Evolutionary conservation across 2,329 filamentous ascomycete genomes (phyloP).

Genomic region (Trichoderma brevicompactum): DNA sequence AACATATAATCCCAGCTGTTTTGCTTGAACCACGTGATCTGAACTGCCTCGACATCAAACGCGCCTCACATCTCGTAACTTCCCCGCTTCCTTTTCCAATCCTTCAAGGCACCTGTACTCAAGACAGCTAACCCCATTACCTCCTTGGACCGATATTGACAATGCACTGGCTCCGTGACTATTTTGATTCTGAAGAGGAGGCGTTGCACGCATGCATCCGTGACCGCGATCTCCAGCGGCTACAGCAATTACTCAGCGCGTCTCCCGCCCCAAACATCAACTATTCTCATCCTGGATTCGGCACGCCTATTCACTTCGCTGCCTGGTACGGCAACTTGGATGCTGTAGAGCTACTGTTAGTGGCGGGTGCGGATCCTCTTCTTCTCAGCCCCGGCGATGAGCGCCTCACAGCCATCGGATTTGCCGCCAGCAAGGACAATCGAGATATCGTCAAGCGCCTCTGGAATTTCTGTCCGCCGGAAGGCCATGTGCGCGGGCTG

Average conservation of each 20-base stretch:
- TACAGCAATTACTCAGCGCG: not conserved
- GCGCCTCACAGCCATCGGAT: not conserved
- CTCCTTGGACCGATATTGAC: not conserved
- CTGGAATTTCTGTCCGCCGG: not conserved
- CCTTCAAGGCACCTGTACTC: not conserved
- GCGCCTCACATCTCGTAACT: not conserved
- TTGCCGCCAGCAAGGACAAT: slow-evolving; percentile 11
- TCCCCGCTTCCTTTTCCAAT: not conserved
- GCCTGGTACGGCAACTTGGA: slow-evolving; percentile 24
- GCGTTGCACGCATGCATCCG: slow-evolving; percentile 29
- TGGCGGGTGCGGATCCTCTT: slow-evolving; percentile 28
- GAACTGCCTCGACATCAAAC: not conserved
- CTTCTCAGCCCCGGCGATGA: not conserved
- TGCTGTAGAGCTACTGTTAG: slow-evolving; percentile 29
- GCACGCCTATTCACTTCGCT: slow-evolving; percentile 31
- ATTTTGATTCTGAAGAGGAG: slow-evolving; percentile 3
- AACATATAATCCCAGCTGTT: not conserved
- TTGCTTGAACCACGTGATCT: not conserved
- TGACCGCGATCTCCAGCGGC: slow-evolving; percentile 15
- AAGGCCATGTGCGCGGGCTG: not conserved
- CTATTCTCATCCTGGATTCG: slow-evolving; percentile 16
- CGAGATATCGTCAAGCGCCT: slow-evolving; percentile 24
- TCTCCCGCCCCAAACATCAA: slow-evolving; percentile 14
- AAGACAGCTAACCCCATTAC: not conserved
- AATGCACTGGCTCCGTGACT: slow-evolving; percentile 1